phyloP scores from a whole-genome alignment of 306 rosid species.

The Malus fusca region DNA sequence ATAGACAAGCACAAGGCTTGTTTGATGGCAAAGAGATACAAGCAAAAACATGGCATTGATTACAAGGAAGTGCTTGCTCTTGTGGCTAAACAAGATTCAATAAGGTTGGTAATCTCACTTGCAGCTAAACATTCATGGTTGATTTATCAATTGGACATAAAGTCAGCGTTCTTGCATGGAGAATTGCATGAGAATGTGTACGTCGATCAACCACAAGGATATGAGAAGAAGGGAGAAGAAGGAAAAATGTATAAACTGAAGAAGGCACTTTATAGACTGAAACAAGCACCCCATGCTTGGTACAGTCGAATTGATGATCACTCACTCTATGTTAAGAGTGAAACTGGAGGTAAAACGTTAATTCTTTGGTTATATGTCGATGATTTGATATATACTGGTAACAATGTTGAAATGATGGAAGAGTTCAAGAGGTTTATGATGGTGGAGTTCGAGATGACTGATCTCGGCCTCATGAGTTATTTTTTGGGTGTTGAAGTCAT shows the following conservation, averaged over 20 bases:
- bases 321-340: background rate
- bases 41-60: background rate
- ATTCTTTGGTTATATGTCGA: background rate
- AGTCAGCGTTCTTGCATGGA: background rate
- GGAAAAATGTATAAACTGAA: background rate
- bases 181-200: background rate
- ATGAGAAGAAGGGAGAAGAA: background rate
- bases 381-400: background rate
- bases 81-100: background rate
- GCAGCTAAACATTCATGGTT: background rate
- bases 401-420: background rate
- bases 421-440: background rate
- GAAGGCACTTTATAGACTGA: background rate
- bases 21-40: background rate
- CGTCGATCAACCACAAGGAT: background rate
- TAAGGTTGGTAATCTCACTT: background rate
- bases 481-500: background rate
- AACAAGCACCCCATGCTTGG: background rate
- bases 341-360: accelerated
- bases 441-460: background rate
- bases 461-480: background rate
- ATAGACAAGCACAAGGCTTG: background rate
- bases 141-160: background rate
- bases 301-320: background rate
- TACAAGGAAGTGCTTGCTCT: background rate